Base-by-base conservation (phyloP, 768 basidiomycete species). In the Saitozyma sp. region DNA sequence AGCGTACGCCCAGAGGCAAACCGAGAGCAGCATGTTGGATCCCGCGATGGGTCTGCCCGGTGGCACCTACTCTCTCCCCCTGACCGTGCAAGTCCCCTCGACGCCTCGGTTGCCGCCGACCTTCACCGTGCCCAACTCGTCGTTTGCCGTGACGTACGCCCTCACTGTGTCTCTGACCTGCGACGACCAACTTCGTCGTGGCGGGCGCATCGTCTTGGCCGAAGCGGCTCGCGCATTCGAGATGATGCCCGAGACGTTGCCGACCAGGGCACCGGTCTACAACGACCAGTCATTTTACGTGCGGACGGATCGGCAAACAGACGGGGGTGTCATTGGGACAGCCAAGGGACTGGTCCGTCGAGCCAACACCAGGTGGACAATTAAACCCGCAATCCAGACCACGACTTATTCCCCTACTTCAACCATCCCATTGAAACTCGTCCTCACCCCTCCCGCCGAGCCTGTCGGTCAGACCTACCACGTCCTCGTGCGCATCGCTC, bases 181-280 rank as follows among this genome's bases (percentile, higher is more conserved):
- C 59, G 73, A 77, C 48, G 65, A 74, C 50, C 65, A 67, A 6
- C 41, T 54, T 13, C 62, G 59, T 13, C 69, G 62, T 2, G 67
- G 70, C 5, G 43, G 19, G 7, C 50, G 73, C 38, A 50, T 69
- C 13, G 50, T 67, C 10, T 57, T 77, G n/a, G 67, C 71, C 13
- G 69, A 73, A 38, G 59, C 66, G 3, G 52, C 67, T 4, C 60
- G 59, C 54, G 67, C 71, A n/a, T 77, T 77, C 61, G 73, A 74
- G 51, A 73, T 77, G 73, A 64, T 77, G 66, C 75, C 75, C 13
- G 73, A 72, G 42, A 77, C 73, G 13, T 41, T 71, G 48, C 75
- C 75, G 5, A 72, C 71, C 13, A 53, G 67, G 29, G 50, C 67
- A n/a, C 69, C 69, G 8, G 45, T 56, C 19, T 73, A 69, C 54